Evolutionary conservation across 192 early-diverging fungal genomes (phyloP), one percentile per base, ranked within the genome.

Genomic region (Linnemannia elongata): DNA sequence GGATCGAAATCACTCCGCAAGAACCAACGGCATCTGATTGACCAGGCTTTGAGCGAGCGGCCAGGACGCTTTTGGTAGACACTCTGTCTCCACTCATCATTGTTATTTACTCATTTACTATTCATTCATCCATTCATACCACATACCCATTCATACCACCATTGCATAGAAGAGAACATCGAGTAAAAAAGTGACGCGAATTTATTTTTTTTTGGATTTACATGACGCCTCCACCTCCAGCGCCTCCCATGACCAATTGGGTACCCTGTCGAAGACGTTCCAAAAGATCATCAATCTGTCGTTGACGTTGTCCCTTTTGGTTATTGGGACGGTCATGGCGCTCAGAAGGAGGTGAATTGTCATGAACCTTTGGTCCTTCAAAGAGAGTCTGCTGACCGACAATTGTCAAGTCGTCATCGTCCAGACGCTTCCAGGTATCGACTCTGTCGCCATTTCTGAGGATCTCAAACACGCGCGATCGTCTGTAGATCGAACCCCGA

Each of bases 371-470:
- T 8, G 30, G 30, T 42, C 72, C 70, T 15, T 78, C 76, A 74
- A 87, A 87, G 20, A 90, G 66, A 0, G 90, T 90, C 72, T 90
- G 90, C 45, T 83, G 82, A 6, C 88, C 73, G 2, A 80, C 72
- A 66, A 89, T 73, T 24, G 78, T 82, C 77, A 91, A 57, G 15
- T 83, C 80, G 8, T 79, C 77, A 72, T 91, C 75, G 42, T 91
- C 83, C 6, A 91, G 70, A 3, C 90, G 57, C 54, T 91, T 91
- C 90, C 90, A 91, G 22, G 90, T 88, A 47, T 82, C 76, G 69
- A 91, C 85, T 6, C 80, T 78, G 12, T 86, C 44, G 12, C 90
- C 90, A 57, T 75, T 49, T 9, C 76, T 72, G 24, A 45, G 45
- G 30, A 91, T 86, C 41, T 89, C 80, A 77, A 84, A 89, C 17